Base-by-base conservation (phyloP, 2,329 filamentous ascomycete genomes). In the Mycosphaerella sp. region DNA sequence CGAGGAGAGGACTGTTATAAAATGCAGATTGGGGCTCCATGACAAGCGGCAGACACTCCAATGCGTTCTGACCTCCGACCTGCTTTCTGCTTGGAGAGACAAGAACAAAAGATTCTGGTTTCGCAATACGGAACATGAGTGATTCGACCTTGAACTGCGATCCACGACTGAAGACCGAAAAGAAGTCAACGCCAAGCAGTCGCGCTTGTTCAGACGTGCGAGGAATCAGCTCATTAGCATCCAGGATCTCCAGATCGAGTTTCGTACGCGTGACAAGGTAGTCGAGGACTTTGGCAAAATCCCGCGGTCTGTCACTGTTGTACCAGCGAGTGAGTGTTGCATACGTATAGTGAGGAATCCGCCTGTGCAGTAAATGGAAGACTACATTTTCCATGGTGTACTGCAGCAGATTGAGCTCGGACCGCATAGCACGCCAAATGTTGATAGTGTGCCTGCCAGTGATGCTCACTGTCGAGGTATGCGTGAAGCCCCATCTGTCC, bases 91-190 rank as follows among this genome's bases (percentile, higher is more conserved):
- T 94, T 0, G 93, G 93, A 6, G 90, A 97, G 1, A 95, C 80
- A 0, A 98, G 77, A 6, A 97, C 75, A 62, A 93, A 94, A 61
- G 93, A 95, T 68, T 98, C 93, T 0, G 93, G 90, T 67, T 98
- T 98, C 39, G 93, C 91, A 60, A 98, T 96, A 39, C 93, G 83
- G 64, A 97, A 96, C 93, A 98, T 97, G 62, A 96, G 84, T 1
- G 91, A 96, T 70, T 98, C 93, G 36, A 98, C 93, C 68, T 98
- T 98, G 78, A 94, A 97, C 66, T 98, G 93, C 0, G 90, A 97
- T 13, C 93, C 93, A 49, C 93, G 81, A 5, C 87, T 91, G 64
- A 96, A 93, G 49, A 98, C 93, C 0, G 90, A 95, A 68, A 91
- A 95, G 72, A 98, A 98, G 70, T 98, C 93, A 0, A 97, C 86